phyloP scores from a whole-genome alignment of 805 yeast species.

The Candida pini region DNA sequence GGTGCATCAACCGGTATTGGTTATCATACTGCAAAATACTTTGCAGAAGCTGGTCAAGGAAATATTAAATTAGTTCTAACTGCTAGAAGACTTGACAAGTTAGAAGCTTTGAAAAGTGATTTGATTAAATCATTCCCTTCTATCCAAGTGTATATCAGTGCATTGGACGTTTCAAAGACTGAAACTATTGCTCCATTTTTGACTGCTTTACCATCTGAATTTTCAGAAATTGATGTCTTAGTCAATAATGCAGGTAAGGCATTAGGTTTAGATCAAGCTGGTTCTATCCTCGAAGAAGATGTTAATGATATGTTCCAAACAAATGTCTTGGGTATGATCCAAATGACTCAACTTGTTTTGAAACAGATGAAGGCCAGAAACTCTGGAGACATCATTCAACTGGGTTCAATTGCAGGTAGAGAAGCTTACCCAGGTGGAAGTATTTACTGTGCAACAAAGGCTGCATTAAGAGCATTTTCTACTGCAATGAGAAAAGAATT shows the following conservation, averaged over 20 bases:
- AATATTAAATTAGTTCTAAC: constrained; percentile 43
- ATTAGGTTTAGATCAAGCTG: constrained; percentile 71
- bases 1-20: constrained; percentile 98
- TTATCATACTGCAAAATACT: constrained; percentile 81
- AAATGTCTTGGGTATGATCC: constrained; percentile 81
- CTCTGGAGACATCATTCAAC: constrained; percentile 65
- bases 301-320: constrained; percentile 75
- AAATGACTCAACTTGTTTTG: constrained; percentile 74
- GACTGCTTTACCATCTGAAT: constrained; percentile 37
- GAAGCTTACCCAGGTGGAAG: constrained; percentile 78
- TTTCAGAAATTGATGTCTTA: constrained; percentile 55
- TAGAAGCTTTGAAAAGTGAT: constrained; percentile 33
- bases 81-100: constrained; percentile 48
- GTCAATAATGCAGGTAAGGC: constrained; percentile 80
- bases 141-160: constrained; percentile 28
- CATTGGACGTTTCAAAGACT: constrained; percentile 35
- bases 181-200: constrained; percentile 45
- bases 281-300: constrained; percentile 58
- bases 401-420: constrained; percentile 77
- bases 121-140: constrained; percentile 31
- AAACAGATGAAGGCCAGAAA: constrained; percentile 66
- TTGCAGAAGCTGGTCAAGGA: constrained; percentile 59
- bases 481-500: constrained; percentile 57
- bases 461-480: constrained; percentile 66
- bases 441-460: constrained; percentile 71